Base-by-base conservation (phyloP, 2,329 filamentous ascomycete species). In the Phoma sp. region DNA sequence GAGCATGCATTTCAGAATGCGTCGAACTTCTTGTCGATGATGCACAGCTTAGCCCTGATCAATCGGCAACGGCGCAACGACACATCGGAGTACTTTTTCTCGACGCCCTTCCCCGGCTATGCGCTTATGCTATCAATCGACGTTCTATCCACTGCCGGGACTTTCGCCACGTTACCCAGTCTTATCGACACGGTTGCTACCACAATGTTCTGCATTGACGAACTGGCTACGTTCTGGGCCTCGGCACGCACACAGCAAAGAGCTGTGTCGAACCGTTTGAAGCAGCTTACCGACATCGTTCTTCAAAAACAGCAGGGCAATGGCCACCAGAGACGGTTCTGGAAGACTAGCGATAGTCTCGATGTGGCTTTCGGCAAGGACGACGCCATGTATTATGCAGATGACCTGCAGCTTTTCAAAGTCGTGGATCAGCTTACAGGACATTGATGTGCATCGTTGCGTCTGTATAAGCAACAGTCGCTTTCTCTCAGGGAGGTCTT, bases 121-220 rank as follows among this genome's bases (percentile, higher is more conserved):
- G 82, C 83, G 6, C 81, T 88, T 22, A 77, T 87, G 31, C 82
- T 86, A 43, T 87, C 88, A 0, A 79, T 88, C 31, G 89, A 92
- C 62, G 84, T 90, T 1, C 78, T 90, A 51, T 85, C 85, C 12
- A 84, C 87, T 0, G 84, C 82, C 5, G 85, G 87, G 1, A 67
- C 62, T 9, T 56, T 66, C 9, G 43, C 64, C 4, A 62, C 62
- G 0, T 70, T 87, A 6, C 73, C 78, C 0, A 78, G 81, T 12
- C 69, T 90, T 10, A 79, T 89, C 33, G 79, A 83, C 9, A 79
- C 81, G 10, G 80, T 89, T 44, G 64, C 77, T 17, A 79, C 81
- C 29, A 83, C 83, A 0, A 73, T 85, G 32, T 77, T 79, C 7
- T 80, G 83, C 12, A 73, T 90, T 17, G 81, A 84, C 15, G 80